Percentiles rank a stretch among this genome's conserved stretches.
phyloP scores from a whole-genome alignment of 345 rosid genomes.

The Diplotaxis tenuifolia region DNA sequence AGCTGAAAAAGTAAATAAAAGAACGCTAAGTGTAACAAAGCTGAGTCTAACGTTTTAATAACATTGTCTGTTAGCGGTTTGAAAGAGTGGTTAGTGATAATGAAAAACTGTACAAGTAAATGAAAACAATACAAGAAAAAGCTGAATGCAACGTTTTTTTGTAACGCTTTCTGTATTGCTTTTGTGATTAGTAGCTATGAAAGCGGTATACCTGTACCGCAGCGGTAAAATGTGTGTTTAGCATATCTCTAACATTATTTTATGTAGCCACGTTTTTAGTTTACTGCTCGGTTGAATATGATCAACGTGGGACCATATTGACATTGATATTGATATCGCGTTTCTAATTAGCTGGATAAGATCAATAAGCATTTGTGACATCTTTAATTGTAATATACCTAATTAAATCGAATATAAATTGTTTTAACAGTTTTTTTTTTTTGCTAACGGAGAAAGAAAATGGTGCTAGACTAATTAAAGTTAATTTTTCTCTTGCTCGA shows the following conservation, averaged over 20 bases:
- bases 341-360: constrained; percentile 7
- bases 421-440: not conserved
- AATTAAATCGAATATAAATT: not conserved
- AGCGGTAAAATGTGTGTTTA: not conserved
- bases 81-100: not conserved
- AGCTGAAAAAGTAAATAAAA: not conserved
- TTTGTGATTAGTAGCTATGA: not conserved
- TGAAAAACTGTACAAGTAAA: not conserved
- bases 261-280: not conserved
- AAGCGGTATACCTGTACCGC: not conserved
- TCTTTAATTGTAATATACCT: not conserved
- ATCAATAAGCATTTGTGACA: not conserved
- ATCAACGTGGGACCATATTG: constrained; percentile 19
- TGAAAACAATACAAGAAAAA: not conserved
- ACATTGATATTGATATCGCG: constrained; percentile 4
- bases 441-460: not conserved
- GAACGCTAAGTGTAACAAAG: not conserved
- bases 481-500: not conserved
- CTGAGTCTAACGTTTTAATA: not conserved
- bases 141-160: not conserved
- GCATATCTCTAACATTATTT: not conserved
- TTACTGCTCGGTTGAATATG: constrained; percentile 5
- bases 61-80: not conserved
- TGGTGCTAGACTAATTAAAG: not conserved
- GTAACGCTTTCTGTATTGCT: not conserved